Evolutionary conservation across 371 early-diverging fungal genomes (phyloP), one percentile per base, ranked within the genome.

Genomic region (Mortierella sp.): DNA sequence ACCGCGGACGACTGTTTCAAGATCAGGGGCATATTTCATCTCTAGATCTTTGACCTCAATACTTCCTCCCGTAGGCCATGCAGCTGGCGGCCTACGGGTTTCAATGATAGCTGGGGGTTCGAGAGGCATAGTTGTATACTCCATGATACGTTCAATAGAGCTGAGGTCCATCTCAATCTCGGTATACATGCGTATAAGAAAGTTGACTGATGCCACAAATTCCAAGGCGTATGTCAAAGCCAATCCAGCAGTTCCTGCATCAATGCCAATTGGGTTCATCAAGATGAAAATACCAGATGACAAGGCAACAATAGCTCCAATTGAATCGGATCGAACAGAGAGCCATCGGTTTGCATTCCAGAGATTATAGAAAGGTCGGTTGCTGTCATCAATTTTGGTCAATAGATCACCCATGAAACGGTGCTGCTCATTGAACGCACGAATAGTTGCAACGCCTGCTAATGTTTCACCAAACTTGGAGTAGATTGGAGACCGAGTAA

Each of bases 301-400:
- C 49, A 94, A 88, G 6, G 94, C 86, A 30, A 96, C 91, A 16
- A 89, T 37, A 0, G 93, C 91, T 24, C 93, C 93, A 43, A 90
- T 86, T 6, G 91, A 64, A 43, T 95, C 96, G 59, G 93, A 89
- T 32, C 97, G 93, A 32, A 93, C 72, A 47, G 88, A 88, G 22
- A 97, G 86, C 97, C 97, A 96, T 62, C 96, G 91, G 84, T 97
- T 96, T 64, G 92, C 88, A 70, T 91, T 93, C 95, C 96, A 95
- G 49, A 94, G 72, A 47, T 87, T 87, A 65, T 93, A 96, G 79
- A 89, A 95, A 1, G 96, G 91, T 8, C 94, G 85, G 79, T 92
- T 88, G 78, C 92, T 88, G 26, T 83, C 69, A 69, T 94, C 93
- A 32, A 94, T 79, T 80, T 72, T 84, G 59, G 49, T 78, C 73